Conservation (phyloP, 345 rosid genomes). For the Theobroma cacao region DNA sequence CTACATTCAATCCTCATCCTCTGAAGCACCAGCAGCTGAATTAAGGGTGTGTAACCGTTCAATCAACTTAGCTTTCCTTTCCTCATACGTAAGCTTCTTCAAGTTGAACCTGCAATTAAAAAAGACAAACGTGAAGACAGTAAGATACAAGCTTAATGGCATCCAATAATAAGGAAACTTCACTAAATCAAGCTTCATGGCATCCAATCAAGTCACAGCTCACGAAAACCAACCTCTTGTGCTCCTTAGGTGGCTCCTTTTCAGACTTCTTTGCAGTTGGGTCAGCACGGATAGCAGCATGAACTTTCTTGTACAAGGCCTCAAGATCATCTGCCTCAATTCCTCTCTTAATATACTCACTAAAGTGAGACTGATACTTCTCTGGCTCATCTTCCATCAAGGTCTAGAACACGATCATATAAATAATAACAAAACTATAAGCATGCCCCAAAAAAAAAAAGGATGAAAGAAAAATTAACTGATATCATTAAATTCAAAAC, state of each 20-base stretch:
- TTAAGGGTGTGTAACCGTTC: conserved; percentile 67
- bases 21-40: conserved; percentile 38
- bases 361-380: conserved; percentile 66
- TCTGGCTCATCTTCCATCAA: conserved; percentile 65
- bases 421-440: background rate
- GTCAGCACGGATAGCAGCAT: conserved; percentile 75
- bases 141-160: background rate
- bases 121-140: background rate
- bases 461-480: background rate
- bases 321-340: conserved; percentile 56
- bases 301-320: conserved; percentile 62
- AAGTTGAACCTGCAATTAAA: conserved; percentile 54
- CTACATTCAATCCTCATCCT: conserved; percentile 46
- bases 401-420: conserved; percentile 28
- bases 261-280: conserved; percentile 48
- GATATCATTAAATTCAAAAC: background rate
- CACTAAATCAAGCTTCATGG: background rate
- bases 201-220: background rate
- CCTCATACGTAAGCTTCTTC: conserved; percentile 82
- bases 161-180: background rate
- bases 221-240: conserved; percentile 44
- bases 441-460: background rate
- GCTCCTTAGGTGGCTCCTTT: conserved; percentile 53
- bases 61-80: conserved; percentile 70
- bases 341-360: conserved; percentile 54